Percentiles rank a stretch among this genome's conserved stretches.
Conservation (phyloP, 2,329 filamentous ascomycete genomes). For the Neofusicoccum kwambonambiense region DNA sequence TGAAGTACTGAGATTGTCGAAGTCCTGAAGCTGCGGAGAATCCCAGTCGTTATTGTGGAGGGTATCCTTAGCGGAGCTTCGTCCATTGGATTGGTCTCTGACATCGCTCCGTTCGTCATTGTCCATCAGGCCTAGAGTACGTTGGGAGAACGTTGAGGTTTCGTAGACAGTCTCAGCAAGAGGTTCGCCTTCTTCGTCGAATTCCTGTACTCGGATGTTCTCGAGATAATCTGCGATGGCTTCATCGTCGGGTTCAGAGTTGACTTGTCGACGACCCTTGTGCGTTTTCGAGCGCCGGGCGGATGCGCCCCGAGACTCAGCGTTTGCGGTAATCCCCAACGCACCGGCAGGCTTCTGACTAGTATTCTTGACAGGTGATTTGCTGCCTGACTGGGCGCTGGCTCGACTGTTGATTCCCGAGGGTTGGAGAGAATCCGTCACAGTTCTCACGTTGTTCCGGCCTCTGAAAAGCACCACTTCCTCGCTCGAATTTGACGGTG, state of each 20-base stretch:
- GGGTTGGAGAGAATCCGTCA: conserved; percentile 7
- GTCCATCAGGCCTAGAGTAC: conserved; percentile 33
- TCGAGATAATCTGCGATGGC: conserved; percentile 69
- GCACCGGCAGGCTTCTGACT: not conserved
- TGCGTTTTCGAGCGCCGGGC: not conserved
- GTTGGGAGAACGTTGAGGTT: conserved; percentile 21
- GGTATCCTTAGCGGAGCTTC: not conserved
- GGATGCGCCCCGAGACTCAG: not conserved
- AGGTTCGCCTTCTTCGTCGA: conserved; percentile 29
- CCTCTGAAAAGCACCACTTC: conserved; percentile 60
- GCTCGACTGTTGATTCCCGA: not conserved
- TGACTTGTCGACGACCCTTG: not conserved
- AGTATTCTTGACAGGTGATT: not conserved
- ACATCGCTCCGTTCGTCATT: conserved; percentile 30
- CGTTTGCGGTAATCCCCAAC: too few species aligned
- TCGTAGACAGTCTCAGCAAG: conserved; percentile 18
- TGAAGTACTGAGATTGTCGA: conserved; percentile 52
- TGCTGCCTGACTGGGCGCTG: not conserved
- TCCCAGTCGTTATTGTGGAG: conserved; percentile 40
- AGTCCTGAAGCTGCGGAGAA: conserved; percentile 45
- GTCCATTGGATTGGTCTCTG: not conserved
- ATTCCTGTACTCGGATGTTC: conserved; percentile 57
- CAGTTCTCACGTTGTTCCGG: conserved; percentile 21
- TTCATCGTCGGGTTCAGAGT: conserved; percentile 47
- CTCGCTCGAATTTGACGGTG: conserved; percentile 62